Evolutionary conservation across 1,139 yeast genomes (phyloP).

Genomic region (Yamadazyma buinensis): DNA sequence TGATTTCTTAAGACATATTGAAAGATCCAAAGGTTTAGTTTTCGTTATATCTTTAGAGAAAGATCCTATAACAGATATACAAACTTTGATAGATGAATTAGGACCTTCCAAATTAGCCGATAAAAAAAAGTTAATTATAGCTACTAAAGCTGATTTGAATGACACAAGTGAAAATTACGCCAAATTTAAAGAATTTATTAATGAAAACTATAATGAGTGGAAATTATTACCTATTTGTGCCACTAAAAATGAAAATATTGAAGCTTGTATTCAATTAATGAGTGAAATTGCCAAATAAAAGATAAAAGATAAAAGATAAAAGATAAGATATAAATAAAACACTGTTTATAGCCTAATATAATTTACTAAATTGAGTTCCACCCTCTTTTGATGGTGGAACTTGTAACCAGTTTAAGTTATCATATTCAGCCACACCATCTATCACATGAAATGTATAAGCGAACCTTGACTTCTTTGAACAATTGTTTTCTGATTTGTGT

Average conservation of each 20-base stretch:
- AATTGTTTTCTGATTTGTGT: conserved; percentile 66
- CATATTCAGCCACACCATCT: conserved; percentile 61
- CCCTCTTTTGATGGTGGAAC: conserved; percentile 61
- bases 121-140: conserved; percentile 71
- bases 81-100: conserved; percentile 62
- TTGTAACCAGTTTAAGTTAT: conserved; percentile 69
- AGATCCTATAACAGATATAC: conserved; percentile 63
- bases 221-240: conserved; percentile 85
- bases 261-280: conserved; percentile 67
- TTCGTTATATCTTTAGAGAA: conserved; percentile 78
- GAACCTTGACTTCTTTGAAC: conserved; percentile 54
- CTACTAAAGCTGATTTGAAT: conserved; percentile 84
- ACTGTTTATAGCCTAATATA: conserved; percentile 20
- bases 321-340: neutral
- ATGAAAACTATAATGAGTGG: conserved; percentile 44
- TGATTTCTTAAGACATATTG: conserved; percentile 87
- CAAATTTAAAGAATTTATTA: conserved; percentile 40
- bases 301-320: neutral
- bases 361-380: conserved; percentile 54
- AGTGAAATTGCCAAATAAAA: conserved; percentile 46
- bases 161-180: conserved; percentile 44
- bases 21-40: conserved; percentile 83
- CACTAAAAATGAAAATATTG: conserved; percentile 63
- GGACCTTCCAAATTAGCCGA: conserved; percentile 56
- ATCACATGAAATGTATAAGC: conserved; percentile 81